phyloP scores from a whole-genome alignment of 257 asterid species.

The Ophiorrhiza pumila region DNA sequence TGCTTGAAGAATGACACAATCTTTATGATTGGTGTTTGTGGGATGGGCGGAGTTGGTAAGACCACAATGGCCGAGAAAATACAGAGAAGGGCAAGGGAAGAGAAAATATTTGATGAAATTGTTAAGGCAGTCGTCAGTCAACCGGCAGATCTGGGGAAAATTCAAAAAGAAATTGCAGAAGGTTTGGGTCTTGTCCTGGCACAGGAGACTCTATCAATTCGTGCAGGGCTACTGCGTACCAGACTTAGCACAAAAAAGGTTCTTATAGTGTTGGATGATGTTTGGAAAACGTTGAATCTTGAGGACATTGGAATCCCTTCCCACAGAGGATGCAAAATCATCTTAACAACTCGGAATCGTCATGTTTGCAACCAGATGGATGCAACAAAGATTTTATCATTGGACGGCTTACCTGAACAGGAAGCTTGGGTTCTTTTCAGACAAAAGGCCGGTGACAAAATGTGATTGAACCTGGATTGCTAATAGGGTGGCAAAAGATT shows the following conservation, averaged over 20 bases:
- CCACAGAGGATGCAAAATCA: slow-evolving; percentile 13
- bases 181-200: slow-evolving; percentile 13
- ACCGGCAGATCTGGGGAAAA: not conserved
- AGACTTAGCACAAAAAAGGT: slow-evolving; percentile 8
- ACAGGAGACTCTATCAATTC: not conserved
- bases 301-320: slow-evolving; percentile 18
- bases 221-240: no score
- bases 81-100: slow-evolving; percentile 18
- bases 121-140: slow-evolving; percentile 17
- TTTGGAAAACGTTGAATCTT: slow-evolving; percentile 16
- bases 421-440: no score
- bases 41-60: no score
- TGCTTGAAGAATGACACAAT: no score
- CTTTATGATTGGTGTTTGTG: no score
- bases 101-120: slow-evolving; percentile 18
- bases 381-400: no score
- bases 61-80: no score
- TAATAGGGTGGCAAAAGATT: not conserved
- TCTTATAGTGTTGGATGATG: slow-evolving; percentile 31
- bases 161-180: slow-evolving; percentile 21
- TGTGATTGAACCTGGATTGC: slow-evolving; percentile 1
- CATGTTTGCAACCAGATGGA: no score
- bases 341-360: no score
- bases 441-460: slow-evolving; percentile 1
- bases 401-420: no score